Conservation (phyloP, 306 rosid species). For the Lathyrus tuberosus region DNA sequence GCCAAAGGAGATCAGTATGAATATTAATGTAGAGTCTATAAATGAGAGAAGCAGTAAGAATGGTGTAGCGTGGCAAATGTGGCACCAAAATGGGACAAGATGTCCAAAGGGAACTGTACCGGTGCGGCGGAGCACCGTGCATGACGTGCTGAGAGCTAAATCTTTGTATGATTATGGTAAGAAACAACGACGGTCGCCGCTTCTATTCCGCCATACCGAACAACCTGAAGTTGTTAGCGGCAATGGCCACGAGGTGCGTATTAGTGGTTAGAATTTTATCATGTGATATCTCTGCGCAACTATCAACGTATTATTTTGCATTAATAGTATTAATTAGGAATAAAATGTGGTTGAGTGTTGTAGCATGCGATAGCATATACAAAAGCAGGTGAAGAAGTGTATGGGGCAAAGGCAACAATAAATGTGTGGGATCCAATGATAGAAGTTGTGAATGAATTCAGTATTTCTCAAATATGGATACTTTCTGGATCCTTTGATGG, state of each 20-base stretch:
- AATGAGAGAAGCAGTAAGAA: not conserved
- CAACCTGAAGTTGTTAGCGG: conserved; percentile 74
- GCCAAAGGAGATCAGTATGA: conserved; percentile 52
- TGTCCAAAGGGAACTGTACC: conserved; percentile 91
- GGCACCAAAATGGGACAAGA: conserved; percentile 81
- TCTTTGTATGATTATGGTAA: conserved; percentile 80
- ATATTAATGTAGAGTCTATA: not conserved
- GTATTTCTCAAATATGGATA: conserved; percentile 93
- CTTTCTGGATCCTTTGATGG: conserved; percentile 97
- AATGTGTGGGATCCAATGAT: conserved; percentile 93
- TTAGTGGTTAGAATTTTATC: no score
- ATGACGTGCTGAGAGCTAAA: conserved; percentile 77
- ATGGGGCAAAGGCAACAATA: conserved; percentile 90
- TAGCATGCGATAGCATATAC: conserved; percentile 95
- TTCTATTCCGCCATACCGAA: conserved; percentile 36
- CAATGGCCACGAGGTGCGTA: conserved; percentile 85
- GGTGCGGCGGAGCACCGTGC: conserved; percentile 62
- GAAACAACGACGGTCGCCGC: conserved; percentile 47
- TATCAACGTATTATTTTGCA: no score
- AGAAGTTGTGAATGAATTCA: conserved; percentile 78
- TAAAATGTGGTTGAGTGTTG: not conserved
- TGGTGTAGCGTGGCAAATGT: conserved; percentile 59
- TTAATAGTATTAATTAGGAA: no score
- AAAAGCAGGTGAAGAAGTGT: conserved; percentile 61
- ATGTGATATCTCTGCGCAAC: no score